These are phyloP conservation scores for Solanum appendiculatum DNA, from an alignment of 257 asterid genomes.

Conservation along the genomic window DNA sequence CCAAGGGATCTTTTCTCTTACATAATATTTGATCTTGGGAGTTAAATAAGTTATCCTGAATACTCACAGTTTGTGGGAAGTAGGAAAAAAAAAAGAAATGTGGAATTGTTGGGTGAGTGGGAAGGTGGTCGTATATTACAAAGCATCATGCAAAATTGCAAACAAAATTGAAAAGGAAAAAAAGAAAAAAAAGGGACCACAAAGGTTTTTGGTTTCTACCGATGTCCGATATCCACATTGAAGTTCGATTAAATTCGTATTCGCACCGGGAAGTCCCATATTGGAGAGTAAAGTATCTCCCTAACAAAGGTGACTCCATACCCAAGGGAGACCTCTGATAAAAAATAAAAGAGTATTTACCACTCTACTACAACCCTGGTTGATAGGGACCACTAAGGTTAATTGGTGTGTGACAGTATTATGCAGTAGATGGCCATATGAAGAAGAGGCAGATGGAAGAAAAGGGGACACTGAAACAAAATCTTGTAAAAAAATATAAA, in stretches of 20 bases:
- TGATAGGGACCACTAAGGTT: slow-evolving; percentile 55
- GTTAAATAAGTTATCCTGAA: slow-evolving; percentile 18
- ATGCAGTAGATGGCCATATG: slow-evolving; percentile 41
- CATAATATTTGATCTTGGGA: neutral
- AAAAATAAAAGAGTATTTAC: too few species aligned
- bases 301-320: too few species aligned
- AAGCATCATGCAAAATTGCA: neutral
- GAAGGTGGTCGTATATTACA: neutral
- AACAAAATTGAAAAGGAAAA: neutral
- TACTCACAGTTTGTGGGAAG: neutral
- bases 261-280: too few species aligned
- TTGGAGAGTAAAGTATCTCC: too few species aligned
- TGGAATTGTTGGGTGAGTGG: neutral
- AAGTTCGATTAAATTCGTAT: too few species aligned
- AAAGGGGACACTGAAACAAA: slow-evolving; percentile 42
- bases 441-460: slow-evolving; percentile 57
- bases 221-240: too few species aligned
- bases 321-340: too few species aligned
- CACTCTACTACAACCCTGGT: too few species aligned
- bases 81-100: neutral
- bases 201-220: too few species aligned
- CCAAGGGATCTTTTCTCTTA: neutral
- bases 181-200: slow-evolving; percentile 45
- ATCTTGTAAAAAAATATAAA: neutral
- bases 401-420: slow-evolving; percentile 32